Evolutionary conservation across 768 basidiomycete species (phyloP).

Genomic region (Multifurca ochricompacta): DNA sequence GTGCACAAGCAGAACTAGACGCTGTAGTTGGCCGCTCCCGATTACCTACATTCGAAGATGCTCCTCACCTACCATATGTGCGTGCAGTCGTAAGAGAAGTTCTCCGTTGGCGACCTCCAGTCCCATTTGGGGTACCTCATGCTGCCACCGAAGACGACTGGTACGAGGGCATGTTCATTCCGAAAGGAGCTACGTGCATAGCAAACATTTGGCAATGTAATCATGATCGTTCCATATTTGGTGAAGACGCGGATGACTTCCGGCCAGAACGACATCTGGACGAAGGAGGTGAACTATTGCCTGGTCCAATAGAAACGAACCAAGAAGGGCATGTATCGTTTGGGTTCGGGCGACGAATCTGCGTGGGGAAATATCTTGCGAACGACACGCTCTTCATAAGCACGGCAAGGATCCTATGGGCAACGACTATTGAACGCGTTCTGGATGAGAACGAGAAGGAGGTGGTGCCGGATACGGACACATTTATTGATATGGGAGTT

Average conservation of each 20-base stretch:
- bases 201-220: slow-evolving; percentile 26
- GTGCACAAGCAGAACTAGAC: slow-evolving; percentile 8
- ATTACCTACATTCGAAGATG: slow-evolving; percentile 15
- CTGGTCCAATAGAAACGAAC: too few relatives aligned
- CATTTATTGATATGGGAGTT: too few relatives aligned
- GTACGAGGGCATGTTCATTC: slow-evolving; percentile 30
- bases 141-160: slow-evolving; percentile 21
- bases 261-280: slow-evolving; percentile 24
- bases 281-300: slow-evolving; percentile 17
- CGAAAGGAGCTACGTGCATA: slow-evolving; percentile 29
- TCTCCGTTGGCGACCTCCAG: slow-evolving; percentile 4
- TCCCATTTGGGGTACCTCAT: slow-evolving; percentile 19
- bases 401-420: too few relatives aligned
- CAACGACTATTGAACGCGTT: too few relatives aligned
- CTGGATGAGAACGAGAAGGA: too few relatives aligned
- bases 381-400: too few relatives aligned
- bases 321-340: too few relatives aligned
- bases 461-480: too few relatives aligned
- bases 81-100: slow-evolving; percentile 17
- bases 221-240: slow-evolving; percentile 23
- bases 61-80: slow-evolving; percentile 9
- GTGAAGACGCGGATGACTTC: slow-evolving; percentile 22
- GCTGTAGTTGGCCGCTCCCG: slow-evolving; percentile 8
- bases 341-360: too few relatives aligned
- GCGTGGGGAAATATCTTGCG: too few relatives aligned